Evolutionary conservation across 768 basidiomycete species (phyloP).

Genomic region (Suillus cothurnatus): DNA sequence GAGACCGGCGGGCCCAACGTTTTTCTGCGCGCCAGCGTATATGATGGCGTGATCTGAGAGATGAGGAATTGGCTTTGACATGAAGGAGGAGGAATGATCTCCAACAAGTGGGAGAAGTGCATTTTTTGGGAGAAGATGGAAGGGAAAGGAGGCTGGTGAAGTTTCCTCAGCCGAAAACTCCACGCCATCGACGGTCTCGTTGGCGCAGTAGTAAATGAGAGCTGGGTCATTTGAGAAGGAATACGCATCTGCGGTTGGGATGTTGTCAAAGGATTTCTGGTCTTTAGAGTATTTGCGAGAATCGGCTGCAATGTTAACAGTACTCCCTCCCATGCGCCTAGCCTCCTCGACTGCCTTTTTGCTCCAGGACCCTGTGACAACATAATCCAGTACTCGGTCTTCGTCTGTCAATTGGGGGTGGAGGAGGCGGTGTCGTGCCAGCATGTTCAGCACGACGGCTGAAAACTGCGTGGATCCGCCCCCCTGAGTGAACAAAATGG

Average conservation of each 20-base stretch:
- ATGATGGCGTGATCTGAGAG: constrained; percentile 91
- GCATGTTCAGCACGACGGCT: constrained; percentile 87
- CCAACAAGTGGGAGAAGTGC: constrained; percentile 81
- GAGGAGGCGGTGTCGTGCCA: constrained; percentile 80
- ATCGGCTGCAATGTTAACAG: constrained; percentile 73
- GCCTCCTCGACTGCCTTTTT: constrained; percentile 87
- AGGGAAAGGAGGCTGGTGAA: constrained; percentile 76
- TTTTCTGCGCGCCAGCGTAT: constrained; percentile 98
- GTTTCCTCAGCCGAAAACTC: constrained; percentile 71
- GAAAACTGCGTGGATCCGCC: constrained; percentile 94
- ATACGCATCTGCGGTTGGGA: constrained; percentile 77
- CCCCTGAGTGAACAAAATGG: constrained; percentile 91
- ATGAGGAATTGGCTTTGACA: constrained; percentile 89
- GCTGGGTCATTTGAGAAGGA: constrained; percentile 80
- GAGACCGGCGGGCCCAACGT: constrained; percentile 91
- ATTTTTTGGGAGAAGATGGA: constrained; percentile 62
- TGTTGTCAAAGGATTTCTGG: constrained; percentile 73
- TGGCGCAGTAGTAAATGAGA: constrained; percentile 97
- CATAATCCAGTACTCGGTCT: constrained; percentile 78
- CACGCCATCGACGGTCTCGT: constrained; percentile 97
- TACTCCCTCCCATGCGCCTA: constrained; percentile 58
- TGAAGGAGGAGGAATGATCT: constrained; percentile 96
- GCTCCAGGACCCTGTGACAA: constrained; percentile 93
- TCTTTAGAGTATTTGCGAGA: constrained; percentile 61
- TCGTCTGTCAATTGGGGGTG: constrained; percentile 58